phyloP scores from a whole-genome alignment of 164 flowering plant species.

The Kalanchoe fedtschenkoi region DNA sequence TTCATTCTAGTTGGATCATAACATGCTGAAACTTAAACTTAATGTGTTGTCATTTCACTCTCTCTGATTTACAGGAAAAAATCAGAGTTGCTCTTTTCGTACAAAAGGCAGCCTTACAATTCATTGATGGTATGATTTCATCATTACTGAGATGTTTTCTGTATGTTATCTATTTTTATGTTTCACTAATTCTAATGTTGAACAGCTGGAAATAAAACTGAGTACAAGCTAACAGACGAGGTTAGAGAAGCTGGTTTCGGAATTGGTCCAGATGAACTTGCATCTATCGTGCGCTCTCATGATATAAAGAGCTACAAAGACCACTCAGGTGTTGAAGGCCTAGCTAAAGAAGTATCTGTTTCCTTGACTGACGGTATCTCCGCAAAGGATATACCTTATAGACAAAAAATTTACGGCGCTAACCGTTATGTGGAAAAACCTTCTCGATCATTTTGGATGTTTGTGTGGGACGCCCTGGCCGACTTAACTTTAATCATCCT shows the following conservation, averaged over 20 bases:
- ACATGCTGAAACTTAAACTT: not conserved
- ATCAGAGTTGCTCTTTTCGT: conserved; percentile 45
- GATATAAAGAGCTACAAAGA: conserved; percentile 21
- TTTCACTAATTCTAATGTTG: conserved; percentile 8
- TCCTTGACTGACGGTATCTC: conserved; percentile 29
- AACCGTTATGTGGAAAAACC: conserved; percentile 42
- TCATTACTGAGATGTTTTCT: not conserved
- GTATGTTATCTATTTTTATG: not conserved
- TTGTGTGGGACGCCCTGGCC: conserved; percentile 48
- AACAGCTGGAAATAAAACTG: conserved; percentile 5
- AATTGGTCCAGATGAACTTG: conserved; percentile 41
- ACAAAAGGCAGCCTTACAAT: conserved; percentile 52
- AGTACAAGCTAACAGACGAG: conserved; percentile 23
- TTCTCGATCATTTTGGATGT: conserved; percentile 30
- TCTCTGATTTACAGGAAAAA: conserved; percentile 40
- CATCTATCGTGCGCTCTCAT: conserved; percentile 25
- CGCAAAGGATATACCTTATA: conserved; percentile 14
- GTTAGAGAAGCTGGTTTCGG: conserved; percentile 31
- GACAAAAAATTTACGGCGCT: conserved; percentile 32
- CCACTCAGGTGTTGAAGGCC: conserved; percentile 38
- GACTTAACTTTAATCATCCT: conserved; percentile 43
- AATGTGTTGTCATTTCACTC: not conserved
- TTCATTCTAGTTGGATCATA: not conserved
- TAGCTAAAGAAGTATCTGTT: conserved; percentile 24
- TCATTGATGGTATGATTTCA: conserved; percentile 36